Evolutionary conservation across 768 basidiomycete genomes (phyloP), one percentile per base, ranked within the genome.

Genomic region (Lyophyllum atratum): DNA sequence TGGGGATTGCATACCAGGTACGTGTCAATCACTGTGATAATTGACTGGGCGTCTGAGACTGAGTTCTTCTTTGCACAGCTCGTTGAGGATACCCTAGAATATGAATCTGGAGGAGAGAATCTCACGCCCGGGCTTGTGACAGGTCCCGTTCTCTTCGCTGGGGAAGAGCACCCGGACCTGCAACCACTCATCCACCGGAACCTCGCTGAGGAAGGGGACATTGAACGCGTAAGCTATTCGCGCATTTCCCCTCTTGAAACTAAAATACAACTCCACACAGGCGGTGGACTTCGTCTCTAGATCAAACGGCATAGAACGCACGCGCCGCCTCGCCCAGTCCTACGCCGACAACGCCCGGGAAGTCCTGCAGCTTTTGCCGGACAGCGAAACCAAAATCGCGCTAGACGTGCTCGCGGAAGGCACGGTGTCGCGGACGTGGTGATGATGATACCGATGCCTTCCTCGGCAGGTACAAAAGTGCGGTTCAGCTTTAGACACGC

Each of bases 61-160:
- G 17, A 52, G 29, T 25, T 51, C 24, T 37, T 2, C 17, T 2
- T 31, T 9, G 4, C 34, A 1, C 50, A 96, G 94, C 84, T 97
- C 28, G 82, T 93, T 53, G 90, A 96, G 66, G 95, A 98, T 69
- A 80, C 88, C 46, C 76, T 90, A 15, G 90, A 92, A 64, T 89
- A 87, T 64, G 83, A 91, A 26, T 78, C 85, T 19, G 64, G 64
- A 11, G 56, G 58, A 22, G 51, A 60, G 11, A 59, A 60, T 33
- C 61, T 73, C 15, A 60, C 64, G 29, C 68, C 72, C 31, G 75
- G 75, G 31, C 61, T 73, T 54, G 88, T 91, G 6, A 93, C 92
- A 0, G 95, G 87, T 2, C 95, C 95, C 0, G 84, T 86, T 1
- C 72, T 97, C 33, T 96, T 89, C 66, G 94, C 95, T 19, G 89